Conservation (phyloP, 257 asterid genomes). For the Petrea volubilis region DNA sequence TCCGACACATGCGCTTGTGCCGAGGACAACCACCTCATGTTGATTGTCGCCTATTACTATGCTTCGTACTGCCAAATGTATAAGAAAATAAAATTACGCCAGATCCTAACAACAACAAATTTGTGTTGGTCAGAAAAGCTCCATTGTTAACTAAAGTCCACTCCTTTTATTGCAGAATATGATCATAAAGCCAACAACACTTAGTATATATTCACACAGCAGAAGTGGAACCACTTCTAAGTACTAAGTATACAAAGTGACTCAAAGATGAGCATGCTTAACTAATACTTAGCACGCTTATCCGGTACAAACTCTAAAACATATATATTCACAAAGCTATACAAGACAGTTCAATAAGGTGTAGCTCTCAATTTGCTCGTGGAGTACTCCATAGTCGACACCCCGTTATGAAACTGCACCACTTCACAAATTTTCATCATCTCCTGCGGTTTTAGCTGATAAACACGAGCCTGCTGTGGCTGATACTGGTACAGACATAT, state of each 20-base stretch:
- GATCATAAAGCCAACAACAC: not conserved
- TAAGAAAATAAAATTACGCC: too few species aligned
- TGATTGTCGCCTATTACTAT: too few species aligned
- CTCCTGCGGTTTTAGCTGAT: constrained; percentile 24
- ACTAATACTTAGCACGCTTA: not conserved
- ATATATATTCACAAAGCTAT: not conserved
- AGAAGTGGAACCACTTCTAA: not conserved
- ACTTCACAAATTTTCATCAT: constrained; percentile 25
- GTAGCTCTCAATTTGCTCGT: constrained; percentile 29
- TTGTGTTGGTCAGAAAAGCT: too few species aligned
- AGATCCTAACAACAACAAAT: too few species aligned
- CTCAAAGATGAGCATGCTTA: not conserved
- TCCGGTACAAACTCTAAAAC: not conserved
- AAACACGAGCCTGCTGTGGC: constrained; percentile 20
- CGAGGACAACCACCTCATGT: too few species aligned
- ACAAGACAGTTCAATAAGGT: constrained; percentile 20
- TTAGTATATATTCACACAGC: constrained; percentile 9
- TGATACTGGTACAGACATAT: constrained; percentile 30
- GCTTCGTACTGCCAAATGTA: too few species aligned
- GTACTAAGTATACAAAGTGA: not conserved
- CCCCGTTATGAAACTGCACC: constrained; percentile 27
- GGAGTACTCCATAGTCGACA: constrained; percentile 16
- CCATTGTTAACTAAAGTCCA: not conserved
- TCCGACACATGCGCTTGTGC: too few species aligned
- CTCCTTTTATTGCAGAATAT: not conserved